Evolutionary conservation across 2,329 filamentous ascomycete genomes (phyloP).

Genomic region (Beauveria caledonica): DNA sequence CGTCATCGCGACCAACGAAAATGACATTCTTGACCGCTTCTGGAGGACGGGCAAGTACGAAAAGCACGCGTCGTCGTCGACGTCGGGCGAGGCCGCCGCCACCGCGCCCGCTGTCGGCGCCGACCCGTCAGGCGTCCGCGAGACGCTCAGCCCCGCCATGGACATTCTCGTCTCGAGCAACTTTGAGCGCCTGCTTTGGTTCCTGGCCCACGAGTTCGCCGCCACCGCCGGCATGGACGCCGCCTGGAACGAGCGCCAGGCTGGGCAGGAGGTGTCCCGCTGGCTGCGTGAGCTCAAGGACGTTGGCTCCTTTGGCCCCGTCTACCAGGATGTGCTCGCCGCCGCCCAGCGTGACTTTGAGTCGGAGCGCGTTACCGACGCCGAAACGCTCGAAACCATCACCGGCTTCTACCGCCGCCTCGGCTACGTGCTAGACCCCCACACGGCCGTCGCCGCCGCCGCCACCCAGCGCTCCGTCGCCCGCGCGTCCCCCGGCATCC

Average conservation of each 20-base stretch:
- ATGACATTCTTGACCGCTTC: slow-evolving; percentile 94
- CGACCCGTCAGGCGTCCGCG: slow-evolving; percentile 70
- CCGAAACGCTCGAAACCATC: slow-evolving; percentile 59
- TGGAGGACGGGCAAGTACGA: slow-evolving; percentile 86
- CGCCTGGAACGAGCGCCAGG: slow-evolving; percentile 57
- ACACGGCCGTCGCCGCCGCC: slow-evolving; percentile 79
- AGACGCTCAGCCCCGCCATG: slow-evolving; percentile 93
- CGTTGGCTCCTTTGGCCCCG: slow-evolving; percentile 70
- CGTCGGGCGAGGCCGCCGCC: slow-evolving; percentile 50
- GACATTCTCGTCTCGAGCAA: slow-evolving; percentile 95
- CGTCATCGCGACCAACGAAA: slow-evolving; percentile 91
- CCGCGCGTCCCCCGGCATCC: slow-evolving; percentile 41
- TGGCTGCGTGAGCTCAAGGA: slow-evolving; percentile 79
- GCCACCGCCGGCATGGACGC: slow-evolving; percentile 52
- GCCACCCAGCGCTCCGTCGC: slow-evolving; percentile 63
- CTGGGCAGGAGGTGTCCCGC: slow-evolving; percentile 63
- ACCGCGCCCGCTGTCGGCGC: slow-evolving; percentile 56
- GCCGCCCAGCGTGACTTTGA: slow-evolving; percentile 68
- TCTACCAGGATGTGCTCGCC: slow-evolving; percentile 64
- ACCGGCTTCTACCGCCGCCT: slow-evolving; percentile 47
- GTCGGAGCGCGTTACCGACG: slow-evolving; percentile 63
- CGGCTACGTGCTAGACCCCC: slow-evolving; percentile 84
- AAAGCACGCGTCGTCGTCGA: slow-evolving; percentile 53
- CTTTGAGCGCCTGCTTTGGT: slow-evolving; percentile 94
- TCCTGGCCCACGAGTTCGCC: slow-evolving; percentile 69